Evolutionary conservation across 1,284 basidiomycete genomes (phyloP).

Genomic region (Gymnopus androsaceus): DNA sequence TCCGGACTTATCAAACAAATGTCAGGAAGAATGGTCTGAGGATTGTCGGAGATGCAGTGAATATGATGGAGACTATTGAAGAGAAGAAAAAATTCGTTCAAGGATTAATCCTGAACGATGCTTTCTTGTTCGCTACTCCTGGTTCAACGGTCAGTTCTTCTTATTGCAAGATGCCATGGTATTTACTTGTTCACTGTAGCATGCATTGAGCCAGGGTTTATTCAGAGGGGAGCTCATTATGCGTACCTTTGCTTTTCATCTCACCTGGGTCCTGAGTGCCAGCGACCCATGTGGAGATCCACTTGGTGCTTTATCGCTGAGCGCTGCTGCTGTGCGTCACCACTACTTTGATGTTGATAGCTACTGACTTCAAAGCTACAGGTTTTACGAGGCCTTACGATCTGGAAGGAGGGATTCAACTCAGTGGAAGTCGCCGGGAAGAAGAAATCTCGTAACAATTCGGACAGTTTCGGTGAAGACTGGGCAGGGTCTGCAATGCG

Average conservation of each 20-base stretch:
- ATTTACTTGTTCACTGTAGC: not conserved
- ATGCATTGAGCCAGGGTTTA: not conserved
- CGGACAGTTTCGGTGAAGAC: not conserved
- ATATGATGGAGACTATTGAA: not conserved
- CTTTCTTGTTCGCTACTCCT: no score
- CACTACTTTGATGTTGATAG: not conserved
- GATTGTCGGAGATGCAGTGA: not conserved
- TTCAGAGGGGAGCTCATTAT: slow-evolving; percentile 1
- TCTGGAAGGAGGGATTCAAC: not conserved
- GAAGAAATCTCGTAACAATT: no score
- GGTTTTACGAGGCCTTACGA: not conserved
- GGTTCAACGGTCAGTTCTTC: not conserved
- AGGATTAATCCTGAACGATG: not conserved
- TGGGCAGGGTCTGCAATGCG: not conserved
- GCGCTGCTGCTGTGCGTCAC: slow-evolving; percentile 4
- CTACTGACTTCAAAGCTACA: not conserved
- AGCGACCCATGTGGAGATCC: not conserved
- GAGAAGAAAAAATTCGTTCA: not conserved
- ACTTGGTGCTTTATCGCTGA: not conserved
- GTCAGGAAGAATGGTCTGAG: not conserved
- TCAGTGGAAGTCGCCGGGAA: not conserved
- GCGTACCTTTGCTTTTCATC: slow-evolving; percentile 1
- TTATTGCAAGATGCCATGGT: not conserved
- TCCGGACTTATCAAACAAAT: slow-evolving; percentile 1
- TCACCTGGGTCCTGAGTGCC: not conserved